Base-by-base conservation (phyloP, 805 yeast species). In the Metahyphopichia silvanorum region DNA sequence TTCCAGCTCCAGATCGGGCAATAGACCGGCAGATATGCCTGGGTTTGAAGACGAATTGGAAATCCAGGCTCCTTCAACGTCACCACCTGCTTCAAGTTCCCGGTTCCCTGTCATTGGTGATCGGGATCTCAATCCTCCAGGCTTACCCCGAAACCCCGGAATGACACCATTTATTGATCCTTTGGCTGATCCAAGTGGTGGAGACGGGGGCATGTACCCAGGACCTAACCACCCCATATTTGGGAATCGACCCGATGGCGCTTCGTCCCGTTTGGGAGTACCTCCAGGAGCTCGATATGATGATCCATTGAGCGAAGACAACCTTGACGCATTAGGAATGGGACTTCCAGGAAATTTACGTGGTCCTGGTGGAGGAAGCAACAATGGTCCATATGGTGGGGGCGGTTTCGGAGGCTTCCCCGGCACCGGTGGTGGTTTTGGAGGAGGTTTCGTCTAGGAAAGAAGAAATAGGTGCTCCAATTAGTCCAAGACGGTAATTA, bases 21-120 rank as follows among this genome's bases (percentile, higher is more conserved):
- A 13, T 23, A 23, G 25, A 12, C 25, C 25, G 7, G 25, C 25
- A 14, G 73, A 67, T 42, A 64, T 72, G 51, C 81, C 81, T 1
- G 74, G 62, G 21, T 76, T 72, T 38, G 77, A 72, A 16, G 77
- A 72, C 44, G 82, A 76, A 40, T 67, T 66, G 32, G 74, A 76
- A 42, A 49, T 64, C 21, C 22, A 27, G n/a, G 19, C 12, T 19
- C 21, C 21, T 36, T 29, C 6, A 34, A 16, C 5, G 25, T 40
- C 9, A 28, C 34, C 16, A 19, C 24, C 8, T 28, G 39, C 5
- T 13, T 9, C 4, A 11, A 25, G 18, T 12, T 17, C 8, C 16
- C 40, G 34, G 16, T 38, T 41, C 13, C 63, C 66, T 4, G 33
- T 63, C 0, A 62, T 74, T 23, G 84, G 83, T 0, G 71, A 66